Percentiles rank a stretch among this genome's conserved stretches.
Evolutionary conservation across 208 protist species (phyloP).

Genomic region (Lotmaria passim): DNA sequence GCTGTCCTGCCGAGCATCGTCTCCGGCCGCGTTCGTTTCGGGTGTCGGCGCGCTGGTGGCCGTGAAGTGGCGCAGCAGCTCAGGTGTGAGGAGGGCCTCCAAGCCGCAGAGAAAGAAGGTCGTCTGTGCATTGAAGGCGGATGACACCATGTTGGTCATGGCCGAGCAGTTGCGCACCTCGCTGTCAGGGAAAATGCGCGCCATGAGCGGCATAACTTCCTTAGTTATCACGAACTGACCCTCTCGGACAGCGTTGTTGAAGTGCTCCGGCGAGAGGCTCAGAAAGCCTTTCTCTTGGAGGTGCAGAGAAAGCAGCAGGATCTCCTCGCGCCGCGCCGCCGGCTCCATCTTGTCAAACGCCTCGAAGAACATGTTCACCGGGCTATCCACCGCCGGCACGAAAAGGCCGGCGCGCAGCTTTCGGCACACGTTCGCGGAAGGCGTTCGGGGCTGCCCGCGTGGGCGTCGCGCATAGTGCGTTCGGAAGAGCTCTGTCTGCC

Average conservation of each 20-base stretch:
- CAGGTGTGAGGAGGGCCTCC: conserved; percentile 31
- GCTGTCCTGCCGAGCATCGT: neutral
- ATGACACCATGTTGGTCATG: conserved; percentile 54
- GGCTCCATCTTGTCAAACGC: conserved; percentile 39
- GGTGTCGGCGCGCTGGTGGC: neutral
- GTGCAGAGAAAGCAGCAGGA: conserved; percentile 23
- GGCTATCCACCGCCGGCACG: conserved; percentile 26
- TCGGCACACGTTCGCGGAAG: conserved; percentile 16
- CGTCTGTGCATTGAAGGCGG: conserved; percentile 62
- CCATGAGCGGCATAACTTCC: conserved; percentile 56
- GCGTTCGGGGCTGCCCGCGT: conserved; percentile 21
- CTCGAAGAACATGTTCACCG: conserved; percentile 40
- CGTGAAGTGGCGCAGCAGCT: conserved; percentile 7
- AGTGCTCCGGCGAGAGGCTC: conserved; percentile 30
- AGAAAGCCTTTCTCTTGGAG: conserved; percentile 42
- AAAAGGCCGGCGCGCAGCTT: conserved; percentile 16
- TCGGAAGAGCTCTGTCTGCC: conserved; percentile 34
- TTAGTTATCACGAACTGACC: conserved; percentile 66
- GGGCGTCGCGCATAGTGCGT: conserved; percentile 32
- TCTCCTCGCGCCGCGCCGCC: conserved; percentile 28
- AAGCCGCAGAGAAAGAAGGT: conserved; percentile 61
- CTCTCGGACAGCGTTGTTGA: conserved; percentile 35
- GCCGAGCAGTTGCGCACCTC: conserved; percentile 70
- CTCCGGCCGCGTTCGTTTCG: neutral
- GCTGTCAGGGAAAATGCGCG: conserved; percentile 66